Percentiles rank a stretch among this genome's conserved stretches.
Evolutionary conservation across 2,329 filamentous ascomycete species (phyloP).

Genomic region (Nothopassalora personata): DNA sequence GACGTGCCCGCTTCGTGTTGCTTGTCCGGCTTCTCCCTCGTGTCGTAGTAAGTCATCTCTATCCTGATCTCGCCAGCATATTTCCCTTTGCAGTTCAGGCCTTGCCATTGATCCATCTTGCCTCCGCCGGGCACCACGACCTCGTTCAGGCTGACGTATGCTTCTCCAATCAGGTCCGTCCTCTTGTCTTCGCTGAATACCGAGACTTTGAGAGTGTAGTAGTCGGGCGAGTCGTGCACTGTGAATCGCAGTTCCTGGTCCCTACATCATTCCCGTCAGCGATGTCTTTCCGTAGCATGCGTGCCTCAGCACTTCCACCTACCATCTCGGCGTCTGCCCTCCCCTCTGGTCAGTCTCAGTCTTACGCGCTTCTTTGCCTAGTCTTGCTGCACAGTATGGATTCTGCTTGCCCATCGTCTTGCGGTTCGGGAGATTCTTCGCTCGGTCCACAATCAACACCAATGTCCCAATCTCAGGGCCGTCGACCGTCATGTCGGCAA

Average conservation of each 20-base stretch:
- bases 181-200: conserved; percentile 98
- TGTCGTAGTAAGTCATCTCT: conserved; percentile 95
- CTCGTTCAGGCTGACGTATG: conserved; percentile 76
- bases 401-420: conserved; percentile 99
- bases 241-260: conserved; percentile 95
- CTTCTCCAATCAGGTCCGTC: conserved; percentile 92
- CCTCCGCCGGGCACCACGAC: conserved; percentile 82
- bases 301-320: conserved; percentile 34
- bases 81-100: conserved; percentile 79
- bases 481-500: conserved; percentile 87
- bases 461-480: conserved; percentile 90
- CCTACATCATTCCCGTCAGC: conserved; percentile 49
- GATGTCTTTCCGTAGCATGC: not conserved
- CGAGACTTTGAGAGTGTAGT: conserved; percentile 90
- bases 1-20: conserved; percentile 44
- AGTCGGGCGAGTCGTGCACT: conserved; percentile 94
- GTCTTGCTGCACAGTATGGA: conserved; percentile 86
- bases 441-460: conserved; percentile 85
- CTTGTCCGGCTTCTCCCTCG: conserved; percentile 74
- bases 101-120: conserved; percentile 92
- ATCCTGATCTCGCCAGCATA: conserved; percentile 93
- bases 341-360: conserved; percentile 90
- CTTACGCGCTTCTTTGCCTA: conserved; percentile 97
- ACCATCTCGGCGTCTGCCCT: conserved; percentile 95
- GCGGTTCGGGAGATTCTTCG: conserved; percentile 93